Conservation (phyloP, 768 basidiomycete species). For the Psilocybe azurescens region DNA sequence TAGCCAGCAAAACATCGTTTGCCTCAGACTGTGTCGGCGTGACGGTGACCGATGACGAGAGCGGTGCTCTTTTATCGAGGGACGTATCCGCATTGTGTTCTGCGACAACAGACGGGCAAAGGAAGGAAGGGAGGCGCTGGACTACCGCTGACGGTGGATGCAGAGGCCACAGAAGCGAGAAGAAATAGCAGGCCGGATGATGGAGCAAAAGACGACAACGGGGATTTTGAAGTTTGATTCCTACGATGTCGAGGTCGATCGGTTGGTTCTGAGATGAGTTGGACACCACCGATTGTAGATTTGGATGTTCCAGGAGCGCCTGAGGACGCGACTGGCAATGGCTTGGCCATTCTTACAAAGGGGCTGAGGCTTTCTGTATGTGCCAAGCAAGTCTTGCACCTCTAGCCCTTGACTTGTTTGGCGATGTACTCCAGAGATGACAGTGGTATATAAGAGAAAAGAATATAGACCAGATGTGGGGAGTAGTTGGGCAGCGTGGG, state of each 20-base stretch:
- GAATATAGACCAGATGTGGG: neutral
- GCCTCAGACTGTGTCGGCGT: slow-evolving; percentile 12
- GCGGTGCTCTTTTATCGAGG: slow-evolving; percentile 11
- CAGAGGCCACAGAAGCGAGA: slow-evolving; percentile 59
- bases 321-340: slow-evolving; percentile 41
- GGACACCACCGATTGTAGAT: slow-evolving; percentile 17
- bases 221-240: slow-evolving; percentile 25
- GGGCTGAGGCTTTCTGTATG: slow-evolving; percentile 33
- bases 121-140: slow-evolving; percentile 64
- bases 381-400: slow-evolving; percentile 46
- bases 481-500: slow-evolving; percentile 21
- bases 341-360: slow-evolving; percentile 58
- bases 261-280: slow-evolving; percentile 7
- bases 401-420: slow-evolving; percentile 16
- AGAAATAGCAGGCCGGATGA: slow-evolving; percentile 59
- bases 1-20: slow-evolving; percentile 14
- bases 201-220: slow-evolving; percentile 33
- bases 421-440: neutral
- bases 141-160: slow-evolving; percentile 49
- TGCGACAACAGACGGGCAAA: slow-evolving; percentile 55
- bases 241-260: slow-evolving; percentile 25
- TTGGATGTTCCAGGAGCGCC: slow-evolving; percentile 28
- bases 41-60: slow-evolving; percentile 16
- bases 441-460: slow-evolving; percentile 3
- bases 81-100: slow-evolving; percentile 12